Base-by-base conservation (phyloP, 805 yeast species). In the Peterozyma xylosa region DNA sequence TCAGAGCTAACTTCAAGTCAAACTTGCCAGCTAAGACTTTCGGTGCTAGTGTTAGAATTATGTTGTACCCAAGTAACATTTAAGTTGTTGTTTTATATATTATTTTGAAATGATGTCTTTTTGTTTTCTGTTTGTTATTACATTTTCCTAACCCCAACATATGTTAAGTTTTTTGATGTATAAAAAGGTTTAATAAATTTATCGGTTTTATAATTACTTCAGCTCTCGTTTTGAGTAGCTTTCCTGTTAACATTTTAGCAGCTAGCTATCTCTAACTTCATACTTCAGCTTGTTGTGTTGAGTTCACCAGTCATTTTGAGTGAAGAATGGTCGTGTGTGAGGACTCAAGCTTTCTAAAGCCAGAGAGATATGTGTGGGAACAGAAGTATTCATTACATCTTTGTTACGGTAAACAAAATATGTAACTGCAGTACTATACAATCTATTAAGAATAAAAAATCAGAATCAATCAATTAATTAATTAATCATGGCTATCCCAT, bases 51-150 rank as follows among this genome's bases (percentile, higher is more conserved):
- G 98, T 93, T 71, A 87, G 99, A 82, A 82, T 93, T 80, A 89
- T 93, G 96, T 90, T 91, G 76, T 91, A 91, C 86, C 99, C 99
- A 78, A 91, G 98, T 60, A 90, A 85, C 96, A 93, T 91, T 87
- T 91, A 91, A 85, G 62, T 60, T 50, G 38, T 38, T 46, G 38
- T 21, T 21, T 21, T 21, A 21, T 21, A 30, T 49, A 38, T 46
- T 43, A 33, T 41, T 39, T 44, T 33, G 16, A 33, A 35, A 17
- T 21, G 27, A 38, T 47, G 39, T 33, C 38, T 27, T 18, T 29
- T 15, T 17, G 15, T 27, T 35, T 35, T 33, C 32, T 33, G 9
- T 36, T 7, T 18, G 35, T 39, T 33, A 14, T 44, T 29, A 35
- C 15, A 33, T 18, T 10, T 39, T 15, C 17, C 41, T 30, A 17